A percentile compares a stretch with the other conserved stretches of the same genome.
Conservation (phyloP, 2,329 filamentous ascomycete species). For the Kalmusia sp. region DNA sequence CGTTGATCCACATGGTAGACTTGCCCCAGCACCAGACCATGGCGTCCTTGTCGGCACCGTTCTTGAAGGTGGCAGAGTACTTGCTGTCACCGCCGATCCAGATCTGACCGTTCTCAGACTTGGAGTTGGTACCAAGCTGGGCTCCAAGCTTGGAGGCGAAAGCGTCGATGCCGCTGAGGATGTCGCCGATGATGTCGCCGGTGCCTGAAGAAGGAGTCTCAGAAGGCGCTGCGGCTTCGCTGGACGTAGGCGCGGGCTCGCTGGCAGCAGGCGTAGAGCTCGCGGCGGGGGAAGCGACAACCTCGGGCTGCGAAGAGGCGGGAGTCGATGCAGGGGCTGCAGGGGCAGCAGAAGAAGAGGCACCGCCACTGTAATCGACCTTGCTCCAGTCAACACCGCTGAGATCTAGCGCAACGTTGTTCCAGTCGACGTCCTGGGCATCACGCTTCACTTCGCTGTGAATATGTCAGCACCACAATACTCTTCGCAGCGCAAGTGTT, state of each 20-base stretch:
- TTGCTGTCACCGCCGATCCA: slow-evolving; percentile 45
- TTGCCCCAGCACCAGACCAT: slow-evolving; percentile 49
- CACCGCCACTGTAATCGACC: slow-evolving; percentile 33
- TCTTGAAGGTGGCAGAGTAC: slow-evolving; percentile 46
- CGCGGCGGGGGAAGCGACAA: slow-evolving; percentile 3
- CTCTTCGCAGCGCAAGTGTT: slow-evolving; percentile 18
- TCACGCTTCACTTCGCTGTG: slow-evolving; percentile 40
- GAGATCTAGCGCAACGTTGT: slow-evolving; percentile 32
- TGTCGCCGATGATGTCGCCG: slow-evolving; percentile 21
- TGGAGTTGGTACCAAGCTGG: slow-evolving; percentile 35
- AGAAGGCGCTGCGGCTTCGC: slow-evolving; percentile 13
- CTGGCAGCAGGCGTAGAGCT: slow-evolving; percentile 11
- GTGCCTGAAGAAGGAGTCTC: neutral
- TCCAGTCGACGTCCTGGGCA: slow-evolving; percentile 37
- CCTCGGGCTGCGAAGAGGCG: slow-evolving; percentile 12
- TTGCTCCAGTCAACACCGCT: slow-evolving; percentile 36
- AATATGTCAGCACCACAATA: slow-evolving; percentile 15
- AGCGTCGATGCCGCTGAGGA: slow-evolving; percentile 26
- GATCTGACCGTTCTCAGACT: slow-evolving; percentile 36
- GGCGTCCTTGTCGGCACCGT: slow-evolving; percentile 38
- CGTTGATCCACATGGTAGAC: slow-evolving; percentile 47
- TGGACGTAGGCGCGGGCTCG: slow-evolving; percentile 7
- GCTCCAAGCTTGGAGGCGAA: slow-evolving; percentile 30
- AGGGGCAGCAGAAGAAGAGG: slow-evolving; percentile 9
- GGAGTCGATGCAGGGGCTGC: slow-evolving; percentile 19